These are phyloP conservation scores for Phyllosticta paracitricarpa DNA, from an alignment of 2,329 filamentous ascomycete species.

Conservation along the genomic window DNA sequence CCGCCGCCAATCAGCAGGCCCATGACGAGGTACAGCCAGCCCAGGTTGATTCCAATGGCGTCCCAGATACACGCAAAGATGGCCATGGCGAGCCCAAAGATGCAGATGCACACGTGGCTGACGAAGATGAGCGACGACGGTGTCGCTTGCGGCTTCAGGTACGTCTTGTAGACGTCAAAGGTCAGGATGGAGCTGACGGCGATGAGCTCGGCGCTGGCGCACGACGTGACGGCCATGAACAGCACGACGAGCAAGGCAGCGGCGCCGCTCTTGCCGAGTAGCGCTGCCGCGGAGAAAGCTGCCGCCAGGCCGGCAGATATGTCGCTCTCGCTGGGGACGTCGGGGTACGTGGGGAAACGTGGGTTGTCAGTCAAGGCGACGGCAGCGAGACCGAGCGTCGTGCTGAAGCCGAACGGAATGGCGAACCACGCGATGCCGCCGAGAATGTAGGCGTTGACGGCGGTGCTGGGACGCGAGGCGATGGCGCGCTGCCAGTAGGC, in stretches of 20 bases:
- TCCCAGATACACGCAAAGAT: conserved; percentile 44
- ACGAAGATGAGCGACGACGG: conserved; percentile 42
- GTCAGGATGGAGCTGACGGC: conserved; percentile 45
- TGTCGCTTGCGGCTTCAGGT: conserved; percentile 37
- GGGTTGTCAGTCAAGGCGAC: conserved; percentile 39
- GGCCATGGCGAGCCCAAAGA: conserved; percentile 42
- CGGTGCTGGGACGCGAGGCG: conserved; percentile 34
- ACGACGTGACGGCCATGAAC: conserved; percentile 38
- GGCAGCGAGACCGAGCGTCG: conserved; percentile 40
- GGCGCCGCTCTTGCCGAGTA: conserved; percentile 29
- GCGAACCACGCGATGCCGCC: conserved; percentile 46
- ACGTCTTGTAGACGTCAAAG: conserved; percentile 45
- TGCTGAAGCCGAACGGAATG: conserved; percentile 45
- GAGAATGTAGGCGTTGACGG: conserved; percentile 42
- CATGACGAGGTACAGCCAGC: conserved; percentile 47
- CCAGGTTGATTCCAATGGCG: conserved; percentile 40
- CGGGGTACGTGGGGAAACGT: conserved; percentile 45
- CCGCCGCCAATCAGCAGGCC: conserved; percentile 44
- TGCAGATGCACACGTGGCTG: conserved; percentile 44
- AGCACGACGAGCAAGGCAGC: conserved; percentile 25
- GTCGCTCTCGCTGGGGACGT: conserved; percentile 19
- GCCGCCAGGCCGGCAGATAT: conserved; percentile 29
- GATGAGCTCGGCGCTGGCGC: conserved; percentile 43
- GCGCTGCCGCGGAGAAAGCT: conserved; percentile 29
- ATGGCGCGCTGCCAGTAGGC: conserved; percentile 46